Percentiles rank a stretch among this genome's conserved stretches.
Evolutionary conservation across 192 early-diverging fungal species (phyloP).

Genomic region (Entomortierella lignicola): DNA sequence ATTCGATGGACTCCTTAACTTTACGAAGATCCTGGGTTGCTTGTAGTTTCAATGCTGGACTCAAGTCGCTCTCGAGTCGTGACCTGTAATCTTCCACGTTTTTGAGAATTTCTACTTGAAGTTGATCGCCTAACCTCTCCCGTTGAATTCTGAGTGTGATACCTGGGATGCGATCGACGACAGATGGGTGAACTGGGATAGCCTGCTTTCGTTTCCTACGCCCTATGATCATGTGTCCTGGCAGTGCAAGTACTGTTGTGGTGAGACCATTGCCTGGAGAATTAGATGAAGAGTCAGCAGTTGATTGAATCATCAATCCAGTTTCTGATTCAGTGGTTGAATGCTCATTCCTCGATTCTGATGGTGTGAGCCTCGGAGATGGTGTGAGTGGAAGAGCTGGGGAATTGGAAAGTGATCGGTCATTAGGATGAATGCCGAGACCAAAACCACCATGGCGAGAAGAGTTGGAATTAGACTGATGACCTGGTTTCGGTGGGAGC

Average conservation of each 20-base stretch:
- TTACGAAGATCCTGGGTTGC: slow-evolving; percentile 38
- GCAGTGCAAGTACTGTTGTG: not conserved
- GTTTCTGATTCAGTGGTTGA: slow-evolving; percentile 1
- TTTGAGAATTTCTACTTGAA: slow-evolving; percentile 52
- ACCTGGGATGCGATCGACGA: slow-evolving; percentile 48
- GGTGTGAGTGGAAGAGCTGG: slow-evolving; percentile 31
- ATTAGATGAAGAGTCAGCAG: not conserved
- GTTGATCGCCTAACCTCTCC: slow-evolving; percentile 28
- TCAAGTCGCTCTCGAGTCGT: not conserved
- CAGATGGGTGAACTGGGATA: slow-evolving; percentile 39
- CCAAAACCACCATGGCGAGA: not conserved
- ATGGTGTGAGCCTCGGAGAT: slow-evolving; percentile 27
- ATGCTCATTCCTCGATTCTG: slow-evolving; percentile 10
- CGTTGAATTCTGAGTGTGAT: slow-evolving; percentile 49
- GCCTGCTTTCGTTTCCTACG: slow-evolving; percentile 52
- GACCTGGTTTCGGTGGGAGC: slow-evolving; percentile 9
- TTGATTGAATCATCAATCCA: slow-evolving; percentile 1
- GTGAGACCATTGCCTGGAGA: not conserved
- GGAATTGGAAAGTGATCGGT: slow-evolving; percentile 31
- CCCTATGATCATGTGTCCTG: slow-evolving; percentile 2
- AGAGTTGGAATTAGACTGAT: slow-evolving; percentile 5
- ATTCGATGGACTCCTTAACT: slow-evolving; percentile 41
- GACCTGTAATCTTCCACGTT: slow-evolving; percentile 33
- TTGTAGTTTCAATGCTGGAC: slow-evolving; percentile 17
- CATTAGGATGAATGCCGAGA: slow-evolving; percentile 9